Evolutionary conservation across 352 stramenopile species (phyloP).

Genomic region (Globisporangium middletonii): DNA sequence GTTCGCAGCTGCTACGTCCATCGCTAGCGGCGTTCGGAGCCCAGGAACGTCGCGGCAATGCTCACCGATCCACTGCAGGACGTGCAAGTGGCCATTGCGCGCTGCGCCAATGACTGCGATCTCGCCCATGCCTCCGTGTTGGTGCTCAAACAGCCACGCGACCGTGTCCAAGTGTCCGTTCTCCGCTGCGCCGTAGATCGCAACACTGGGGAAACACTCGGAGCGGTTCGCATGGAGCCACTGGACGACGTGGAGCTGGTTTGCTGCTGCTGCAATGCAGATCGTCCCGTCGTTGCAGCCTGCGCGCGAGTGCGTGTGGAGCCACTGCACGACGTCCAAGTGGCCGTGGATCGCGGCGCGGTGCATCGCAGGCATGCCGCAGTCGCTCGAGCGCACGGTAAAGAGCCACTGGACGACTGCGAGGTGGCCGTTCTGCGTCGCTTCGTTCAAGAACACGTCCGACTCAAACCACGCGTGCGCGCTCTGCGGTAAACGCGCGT

Average conservation of each 20-base stretch:
- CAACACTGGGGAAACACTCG: slow-evolving; percentile 28
- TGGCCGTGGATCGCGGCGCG: slow-evolving; percentile 20
- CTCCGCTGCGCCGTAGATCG: slow-evolving; percentile 29
- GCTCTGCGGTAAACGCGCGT: background rate
- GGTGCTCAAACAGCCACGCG: slow-evolving; percentile 29
- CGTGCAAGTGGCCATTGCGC: slow-evolving; percentile 29
- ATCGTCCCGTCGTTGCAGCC: slow-evolving; percentile 26
- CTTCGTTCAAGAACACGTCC: slow-evolving; percentile 4
- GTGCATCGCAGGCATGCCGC: slow-evolving; percentile 29
- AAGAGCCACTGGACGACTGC: slow-evolving; percentile 20
- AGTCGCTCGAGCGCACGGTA: slow-evolving; percentile 11
- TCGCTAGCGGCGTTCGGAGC: slow-evolving; percentile 15
- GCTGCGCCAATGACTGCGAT: slow-evolving; percentile 33
- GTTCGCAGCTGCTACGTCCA: slow-evolving; percentile 17
- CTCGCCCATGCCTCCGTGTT: slow-evolving; percentile 18
- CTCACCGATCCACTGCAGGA: slow-evolving; percentile 15
- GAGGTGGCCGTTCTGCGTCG: slow-evolving; percentile 14
- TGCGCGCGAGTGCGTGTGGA: slow-evolving; percentile 18
- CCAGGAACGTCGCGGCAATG: slow-evolving; percentile 12
- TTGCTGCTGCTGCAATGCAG: slow-evolving; percentile 20
- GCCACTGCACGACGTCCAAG: slow-evolving; percentile 26
- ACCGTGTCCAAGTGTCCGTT: slow-evolving; percentile 34
- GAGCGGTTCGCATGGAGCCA: slow-evolving; percentile 26
- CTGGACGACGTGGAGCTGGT: slow-evolving; percentile 26
- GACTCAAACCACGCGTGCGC: slow-evolving; percentile 4